Evolutionary conservation across 192 early-diverging fungal genomes (phyloP), one percentile per base, ranked within the genome.

Genomic region (Phlyctochytrium arcticum): DNA sequence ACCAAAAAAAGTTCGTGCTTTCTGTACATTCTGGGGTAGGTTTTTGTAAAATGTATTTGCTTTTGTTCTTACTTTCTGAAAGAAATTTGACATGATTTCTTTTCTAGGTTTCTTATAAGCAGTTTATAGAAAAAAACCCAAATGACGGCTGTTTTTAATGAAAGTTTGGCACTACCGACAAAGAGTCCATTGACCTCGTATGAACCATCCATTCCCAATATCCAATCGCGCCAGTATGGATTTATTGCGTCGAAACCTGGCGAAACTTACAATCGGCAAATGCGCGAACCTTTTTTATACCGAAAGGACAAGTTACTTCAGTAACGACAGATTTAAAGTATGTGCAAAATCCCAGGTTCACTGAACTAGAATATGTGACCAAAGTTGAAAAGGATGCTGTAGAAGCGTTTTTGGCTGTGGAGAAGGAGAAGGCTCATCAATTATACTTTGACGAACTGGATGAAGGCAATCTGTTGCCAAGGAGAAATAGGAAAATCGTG

Each of bases 371-470:
- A 4, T 51, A 36, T 31, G 29, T 50, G 59, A 64, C 6, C 62
- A 64, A 64, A 12, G 55, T 57, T 2, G 55, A 17, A 26, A 26
- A 34, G 34, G 55, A n/a, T n/a, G n/a, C n/a, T n/a, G n/a, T n/a
- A n/a, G n/a, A n/a, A n/a, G n/a, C n/a, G n/a, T n/a, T n/a, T 34
- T 24, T 50, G 8, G 48, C 49, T 4, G 56, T 58, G 19, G 56
- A 64, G 27, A 64, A 64, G 15, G 29, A 51, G 26, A 60, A 59
- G 27, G 53, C 62, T 2, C 33, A 59, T 8, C 29, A 61, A 55
- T n/a, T 24, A 1, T 59, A 64, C 54, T 61, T 61, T 3, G 44
- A 55, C 3, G 1, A 59, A 54, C 32, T 61, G 2, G 53, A 61
- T 3, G 0, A 0, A 0, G 32, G 32, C 1, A 57, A 57, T 57